These are phyloP conservation scores for Thymus mandschuricus DNA, from an alignment of 257 asterid species.

Conservation along the genomic window DNA sequence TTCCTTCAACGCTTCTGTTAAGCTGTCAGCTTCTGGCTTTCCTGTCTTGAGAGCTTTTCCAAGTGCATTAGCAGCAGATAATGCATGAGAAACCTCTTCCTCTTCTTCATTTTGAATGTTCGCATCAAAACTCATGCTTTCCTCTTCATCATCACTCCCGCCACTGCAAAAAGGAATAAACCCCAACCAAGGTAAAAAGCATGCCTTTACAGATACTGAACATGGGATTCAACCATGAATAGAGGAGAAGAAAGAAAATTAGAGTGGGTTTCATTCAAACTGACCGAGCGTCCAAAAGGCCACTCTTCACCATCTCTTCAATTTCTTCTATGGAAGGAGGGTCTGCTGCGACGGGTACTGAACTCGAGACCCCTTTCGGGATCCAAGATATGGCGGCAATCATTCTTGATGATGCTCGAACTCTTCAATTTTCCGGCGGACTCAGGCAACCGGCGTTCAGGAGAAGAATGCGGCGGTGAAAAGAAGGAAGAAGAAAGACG, in stretches of 20 bases:
- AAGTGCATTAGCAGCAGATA: constrained; percentile 77
- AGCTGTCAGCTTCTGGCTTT: constrained; percentile 49
- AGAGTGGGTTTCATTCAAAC: background rate
- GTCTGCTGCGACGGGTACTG: constrained; percentile 56
- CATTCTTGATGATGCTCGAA: constrained; percentile 43
- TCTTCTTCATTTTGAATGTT: constrained; percentile 46
- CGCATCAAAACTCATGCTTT: constrained; percentile 52
- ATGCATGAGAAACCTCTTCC: constrained; percentile 47
- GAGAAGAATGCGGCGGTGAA: too few relatives aligned
- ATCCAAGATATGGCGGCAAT: constrained; percentile 80
- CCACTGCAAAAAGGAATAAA: constrained; percentile 39
- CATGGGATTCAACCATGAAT: too few relatives aligned
- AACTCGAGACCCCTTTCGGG: constrained; percentile 74
- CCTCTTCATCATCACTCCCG: constrained; percentile 49
- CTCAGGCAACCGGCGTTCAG: too few relatives aligned
- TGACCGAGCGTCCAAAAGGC: constrained; percentile 41
- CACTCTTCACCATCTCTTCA: constrained; percentile 59
- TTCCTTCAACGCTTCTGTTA: constrained; percentile 66
- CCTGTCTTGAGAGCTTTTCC: constrained; percentile 53
- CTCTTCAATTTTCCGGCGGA: too few relatives aligned
- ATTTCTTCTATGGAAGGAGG: constrained; percentile 85
- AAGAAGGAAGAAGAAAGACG: too few relatives aligned
- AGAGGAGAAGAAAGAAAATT: background rate
- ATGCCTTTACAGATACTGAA: too few relatives aligned
- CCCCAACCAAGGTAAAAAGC: too few relatives aligned